Percentiles rank a stretch among this genome's conserved stretches.
Evolutionary conservation across 2,329 filamentous ascomycete species (phyloP).

Genomic region (Fusarium duplospermum): DNA sequence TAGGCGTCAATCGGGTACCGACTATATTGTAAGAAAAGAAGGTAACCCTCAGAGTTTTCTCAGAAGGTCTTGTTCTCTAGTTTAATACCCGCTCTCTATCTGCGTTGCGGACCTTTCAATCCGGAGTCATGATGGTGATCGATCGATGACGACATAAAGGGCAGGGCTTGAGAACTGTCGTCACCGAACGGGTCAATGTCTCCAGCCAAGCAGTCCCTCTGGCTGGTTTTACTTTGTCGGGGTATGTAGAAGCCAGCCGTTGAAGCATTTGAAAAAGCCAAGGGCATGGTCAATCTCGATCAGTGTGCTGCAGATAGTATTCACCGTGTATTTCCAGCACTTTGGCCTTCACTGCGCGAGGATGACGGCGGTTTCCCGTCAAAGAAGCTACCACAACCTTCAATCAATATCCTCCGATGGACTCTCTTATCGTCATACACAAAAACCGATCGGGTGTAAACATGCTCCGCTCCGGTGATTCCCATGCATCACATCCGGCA

Average conservation of each 20-base stretch:
- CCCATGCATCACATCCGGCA: neutral
- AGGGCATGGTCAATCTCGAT: constrained; percentile 13
- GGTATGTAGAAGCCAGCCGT: neutral
- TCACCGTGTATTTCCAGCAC: neutral
- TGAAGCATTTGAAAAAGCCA: neutral
- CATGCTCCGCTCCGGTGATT: neutral
- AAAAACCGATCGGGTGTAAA: neutral
- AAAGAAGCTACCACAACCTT: constrained; percentile 9
- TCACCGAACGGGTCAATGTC: constrained; percentile 29
- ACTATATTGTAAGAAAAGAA: neutral
- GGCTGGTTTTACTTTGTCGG: neutral
- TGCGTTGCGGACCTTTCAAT: constrained; percentile 31
- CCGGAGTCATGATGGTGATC: constrained; percentile 34
- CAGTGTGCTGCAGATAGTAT: neutral
- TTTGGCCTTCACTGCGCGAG: constrained; percentile 10
- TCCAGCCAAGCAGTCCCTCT: constrained; percentile 21
- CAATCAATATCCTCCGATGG: neutral
- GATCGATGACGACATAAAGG: constrained; percentile 43
- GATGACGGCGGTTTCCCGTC: constrained; percentile 5
- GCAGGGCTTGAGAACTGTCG: constrained; percentile 25
- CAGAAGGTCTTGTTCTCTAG: neutral
- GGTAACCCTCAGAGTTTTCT: neutral
- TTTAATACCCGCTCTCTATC: constrained; percentile 22
- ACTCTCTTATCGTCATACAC: constrained; percentile 12
- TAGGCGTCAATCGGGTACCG: neutral